Base-by-base conservation (phyloP, 176 grass and related monocot genomes). In the Phragmites australis region DNA sequence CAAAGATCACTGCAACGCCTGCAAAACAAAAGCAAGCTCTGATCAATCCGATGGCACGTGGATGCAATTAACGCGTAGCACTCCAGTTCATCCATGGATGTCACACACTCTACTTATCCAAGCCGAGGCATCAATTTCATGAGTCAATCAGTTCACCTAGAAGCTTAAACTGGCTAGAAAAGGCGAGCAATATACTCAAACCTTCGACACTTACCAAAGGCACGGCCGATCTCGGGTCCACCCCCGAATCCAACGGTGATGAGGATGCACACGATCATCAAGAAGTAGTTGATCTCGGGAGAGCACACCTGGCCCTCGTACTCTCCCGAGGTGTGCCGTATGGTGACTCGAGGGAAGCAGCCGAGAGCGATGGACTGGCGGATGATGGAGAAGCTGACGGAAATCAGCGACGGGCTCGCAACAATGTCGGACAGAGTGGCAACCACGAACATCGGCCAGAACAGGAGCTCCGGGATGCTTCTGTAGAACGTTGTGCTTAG, bases 401-500 rank as follows among this genome's bases (percentile, higher is more conserved):
- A 89, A 58, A 89, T 86, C 18, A 89, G 57, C 42, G 90, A 72
- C 55, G 86, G 90, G 68, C 86, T 92, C 0, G 86, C 90, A 26
- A 92, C 83, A 56, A 92, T 83, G 70, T 86, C 86, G 43, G 90
- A 68, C 10, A 89, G 45, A 1, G 83, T 92, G 1, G 90, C 40
- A 0, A 89, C 54, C 1, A 83, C 32, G 72, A 92, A 92, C 90
- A 92, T 92, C 1, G 83, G 90, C 90, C 86, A 89, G 76, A 86
- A 86, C 7, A 92, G 25, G 1, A 53, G 61, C 0, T 25, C 78
- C 22, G 88, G 91, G 53, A 88, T 29, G 37, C 85, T 85, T 68
- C 91, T 93, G 61, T 90, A 93, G 82, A 90, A 88, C 3, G 88
- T 34, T 0, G 87, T 93, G 84, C 87, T 85, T 8, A 93, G 60